Evolutionary conservation across 2,329 filamentous ascomycete species (phyloP).

Genomic region (Botryotinia convoluta): DNA sequence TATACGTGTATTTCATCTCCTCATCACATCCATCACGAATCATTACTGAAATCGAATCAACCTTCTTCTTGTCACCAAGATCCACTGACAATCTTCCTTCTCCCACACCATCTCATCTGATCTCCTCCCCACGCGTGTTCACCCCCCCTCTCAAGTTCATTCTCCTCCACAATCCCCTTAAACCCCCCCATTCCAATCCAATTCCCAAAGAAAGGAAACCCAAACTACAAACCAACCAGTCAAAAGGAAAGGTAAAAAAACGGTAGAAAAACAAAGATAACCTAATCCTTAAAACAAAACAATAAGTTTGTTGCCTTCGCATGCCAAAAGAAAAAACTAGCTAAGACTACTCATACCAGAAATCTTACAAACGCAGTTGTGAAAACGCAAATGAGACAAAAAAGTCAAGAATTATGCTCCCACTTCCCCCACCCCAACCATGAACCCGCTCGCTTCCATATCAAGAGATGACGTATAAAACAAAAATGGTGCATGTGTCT

Average conservation of each 20-base stretch:
- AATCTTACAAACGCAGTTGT: conserved; percentile 10
- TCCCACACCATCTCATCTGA: not conserved
- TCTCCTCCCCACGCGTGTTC: not conserved
- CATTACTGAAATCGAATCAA: not conserved
- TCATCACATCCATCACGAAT: conserved; percentile 8
- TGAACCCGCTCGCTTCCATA: conserved; percentile 11
- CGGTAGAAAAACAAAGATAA: not conserved
- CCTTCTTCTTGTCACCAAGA: not conserved
- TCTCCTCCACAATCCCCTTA: not conserved
- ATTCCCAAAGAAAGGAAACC: conserved; percentile 4
- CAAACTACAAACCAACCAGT: not conserved
- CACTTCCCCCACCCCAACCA: not conserved
- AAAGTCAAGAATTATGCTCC: conserved; percentile 19
- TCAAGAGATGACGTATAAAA: conserved; percentile 2
- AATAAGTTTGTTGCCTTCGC: not conserved
- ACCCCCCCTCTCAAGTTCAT: not conserved
- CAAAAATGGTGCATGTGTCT: conserved; percentile 6
- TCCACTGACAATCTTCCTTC: not conserved
- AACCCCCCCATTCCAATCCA: not conserved
- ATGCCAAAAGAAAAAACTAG: not conserved
- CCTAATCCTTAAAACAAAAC: not conserved
- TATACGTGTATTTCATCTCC: conserved; percentile 1
- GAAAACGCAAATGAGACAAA: not conserved
- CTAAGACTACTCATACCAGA: not conserved
- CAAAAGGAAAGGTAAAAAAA: not conserved